Conservation (phyloP, 441 rosid species). For the Syzygium syzygioides region DNA sequence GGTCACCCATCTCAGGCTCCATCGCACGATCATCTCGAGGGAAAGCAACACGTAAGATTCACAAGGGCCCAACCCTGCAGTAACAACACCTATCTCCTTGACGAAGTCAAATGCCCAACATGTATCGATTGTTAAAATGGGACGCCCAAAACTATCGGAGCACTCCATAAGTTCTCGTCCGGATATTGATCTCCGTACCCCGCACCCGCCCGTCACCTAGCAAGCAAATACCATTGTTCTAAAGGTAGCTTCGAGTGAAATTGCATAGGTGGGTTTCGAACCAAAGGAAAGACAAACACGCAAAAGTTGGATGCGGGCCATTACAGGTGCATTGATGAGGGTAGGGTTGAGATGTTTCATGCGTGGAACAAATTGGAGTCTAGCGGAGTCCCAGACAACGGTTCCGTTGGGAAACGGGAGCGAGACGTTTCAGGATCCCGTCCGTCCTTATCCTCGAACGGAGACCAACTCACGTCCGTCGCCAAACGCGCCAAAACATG, state of each 20-base stretch:
- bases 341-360: background rate
- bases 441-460: background rate
- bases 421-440: background rate
- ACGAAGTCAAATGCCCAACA: background rate
- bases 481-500: background rate
- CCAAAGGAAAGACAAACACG: background rate
- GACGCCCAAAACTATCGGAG: background rate
- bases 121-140: background rate
- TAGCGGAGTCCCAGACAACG: background rate
- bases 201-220: accelerated
- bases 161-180: background rate
- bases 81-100: background rate
- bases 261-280: background rate
- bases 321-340: background rate
- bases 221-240: background rate
- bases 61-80: background rate
- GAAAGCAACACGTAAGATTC: background rate
- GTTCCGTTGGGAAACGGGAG: background rate
- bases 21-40: background rate
- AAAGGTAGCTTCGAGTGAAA: background rate
- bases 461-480: background rate
- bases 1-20: background rate
- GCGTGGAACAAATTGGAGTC: background rate
- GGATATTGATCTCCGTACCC: background rate
- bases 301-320: background rate